A percentile compares a stretch with the other conserved stretches of the same genome.
Evolutionary conservation across 768 basidiomycete genomes (phyloP).

Genomic region (Ramaria sp.): DNA sequence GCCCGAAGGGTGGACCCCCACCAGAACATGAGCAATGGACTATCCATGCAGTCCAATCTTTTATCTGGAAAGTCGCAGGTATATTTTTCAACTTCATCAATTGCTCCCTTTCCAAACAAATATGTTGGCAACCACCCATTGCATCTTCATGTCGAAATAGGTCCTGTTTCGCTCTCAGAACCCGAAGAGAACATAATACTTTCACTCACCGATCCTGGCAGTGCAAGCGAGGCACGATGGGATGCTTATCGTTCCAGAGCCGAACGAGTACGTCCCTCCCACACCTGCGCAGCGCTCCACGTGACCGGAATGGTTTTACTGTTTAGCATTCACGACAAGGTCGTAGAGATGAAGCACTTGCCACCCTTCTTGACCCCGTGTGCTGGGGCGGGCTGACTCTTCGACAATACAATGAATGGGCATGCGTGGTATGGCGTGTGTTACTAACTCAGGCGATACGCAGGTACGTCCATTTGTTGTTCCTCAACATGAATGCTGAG

Average conservation of each 20-base stretch:
- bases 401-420: constrained; percentile 63
- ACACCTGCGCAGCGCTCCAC: neutral
- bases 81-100: constrained; percentile 2
- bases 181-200: constrained; percentile 64
- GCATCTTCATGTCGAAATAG: constrained; percentile 23
- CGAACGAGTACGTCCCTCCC: constrained; percentile 39
- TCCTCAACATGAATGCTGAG: neutral
- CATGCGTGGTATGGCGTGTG: constrained; percentile 68
- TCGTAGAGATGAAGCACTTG: constrained; percentile 47
- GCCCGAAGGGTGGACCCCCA: constrained; percentile 39
- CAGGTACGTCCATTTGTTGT: constrained; percentile 33
- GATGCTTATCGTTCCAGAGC: constrained; percentile 55
- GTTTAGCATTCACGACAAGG: constrained; percentile 60
- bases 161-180: constrained; percentile 51
- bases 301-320: neutral
- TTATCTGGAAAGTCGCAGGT: constrained; percentile 68
- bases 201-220: constrained; percentile 48
- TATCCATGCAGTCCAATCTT: constrained; percentile 62
- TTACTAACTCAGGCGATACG: constrained; percentile 58
- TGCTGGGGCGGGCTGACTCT: constrained; percentile 61
- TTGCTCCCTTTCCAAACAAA: constrained; percentile 9
- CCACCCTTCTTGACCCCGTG: constrained; percentile 52
- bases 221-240: constrained; percentile 52
- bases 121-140: no score
- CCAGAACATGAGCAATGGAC: constrained; percentile 56